Evolutionary conservation across 1,284 basidiomycete genomes (phyloP).

Genomic region (Golubevia pallescens): DNA sequence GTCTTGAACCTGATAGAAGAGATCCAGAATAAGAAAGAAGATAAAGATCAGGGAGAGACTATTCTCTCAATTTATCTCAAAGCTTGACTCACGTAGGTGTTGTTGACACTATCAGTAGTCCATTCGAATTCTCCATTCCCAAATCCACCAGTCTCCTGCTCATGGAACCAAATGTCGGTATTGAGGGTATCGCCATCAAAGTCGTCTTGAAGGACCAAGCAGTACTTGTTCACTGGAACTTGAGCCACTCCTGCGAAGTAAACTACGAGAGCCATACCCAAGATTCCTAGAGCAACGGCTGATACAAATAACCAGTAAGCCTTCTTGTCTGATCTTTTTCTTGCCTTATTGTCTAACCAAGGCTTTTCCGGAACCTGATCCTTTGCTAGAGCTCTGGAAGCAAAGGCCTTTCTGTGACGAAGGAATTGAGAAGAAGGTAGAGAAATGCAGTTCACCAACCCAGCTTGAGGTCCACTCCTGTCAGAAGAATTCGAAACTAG

Average conservation of each 20-base stretch:
- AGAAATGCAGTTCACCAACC: no score
- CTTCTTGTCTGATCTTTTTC: conserved; percentile 17
- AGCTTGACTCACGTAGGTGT: conserved; percentile 18
- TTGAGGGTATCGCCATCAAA: conserved; percentile 24
- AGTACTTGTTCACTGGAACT: conserved; percentile 25
- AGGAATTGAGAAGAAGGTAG: no score
- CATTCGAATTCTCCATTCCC: conserved; percentile 42
- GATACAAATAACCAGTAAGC: conserved; percentile 31
- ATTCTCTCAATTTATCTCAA: no score
- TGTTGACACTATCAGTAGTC: conserved; percentile 37
- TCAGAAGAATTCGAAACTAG: no score
- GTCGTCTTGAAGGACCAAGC: conserved; percentile 37
- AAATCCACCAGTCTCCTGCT: conserved; percentile 32
- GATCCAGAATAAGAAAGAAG: no score
- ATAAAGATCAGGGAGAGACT: no score
- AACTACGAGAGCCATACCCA: conserved; percentile 17
- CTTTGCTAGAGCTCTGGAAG: no score
- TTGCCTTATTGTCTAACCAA: conserved; percentile 26
- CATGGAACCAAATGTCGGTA: conserved; percentile 32
- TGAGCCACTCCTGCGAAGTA: conserved; percentile 20
- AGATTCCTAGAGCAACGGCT: conserved; percentile 15
- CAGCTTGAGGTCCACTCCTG: no score
- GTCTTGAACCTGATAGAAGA: conserved; percentile 14
- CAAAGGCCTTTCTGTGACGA: no score
- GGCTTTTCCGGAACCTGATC: conserved; percentile 20